These are phyloP conservation scores for Corymbia calophylla DNA, from an alignment of 441 rosid genomes.

Conservation along the genomic window DNA sequence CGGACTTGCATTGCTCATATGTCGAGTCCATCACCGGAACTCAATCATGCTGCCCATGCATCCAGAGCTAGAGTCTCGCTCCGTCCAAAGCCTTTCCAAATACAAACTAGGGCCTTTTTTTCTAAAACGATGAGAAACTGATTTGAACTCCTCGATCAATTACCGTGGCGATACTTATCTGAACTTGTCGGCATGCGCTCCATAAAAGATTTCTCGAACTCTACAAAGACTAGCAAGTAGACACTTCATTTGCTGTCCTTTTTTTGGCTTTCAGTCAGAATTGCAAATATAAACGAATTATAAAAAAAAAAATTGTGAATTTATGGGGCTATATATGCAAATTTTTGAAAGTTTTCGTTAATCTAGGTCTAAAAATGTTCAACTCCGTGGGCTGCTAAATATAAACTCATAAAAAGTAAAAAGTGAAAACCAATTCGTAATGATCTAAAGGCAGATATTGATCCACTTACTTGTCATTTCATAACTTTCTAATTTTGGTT, in stretches of 20 bases:
- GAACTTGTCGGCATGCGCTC: not conserved
- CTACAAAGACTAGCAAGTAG: not conserved
- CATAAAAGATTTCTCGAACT: not conserved
- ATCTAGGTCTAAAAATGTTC: too few relatives aligned
- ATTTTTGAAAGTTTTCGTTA: not conserved
- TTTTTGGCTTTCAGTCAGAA: not conserved
- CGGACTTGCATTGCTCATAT: accelerated
- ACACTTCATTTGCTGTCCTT: not conserved
- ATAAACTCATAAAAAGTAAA: too few relatives aligned
- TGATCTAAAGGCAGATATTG: too few relatives aligned
- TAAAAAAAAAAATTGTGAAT: not conserved
- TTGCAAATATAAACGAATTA: not conserved
- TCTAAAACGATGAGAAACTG: not conserved
- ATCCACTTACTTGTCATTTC: not conserved
- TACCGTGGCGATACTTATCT: not conserved
- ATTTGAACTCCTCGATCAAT: too few relatives aligned
- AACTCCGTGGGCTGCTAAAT: too few relatives aligned
- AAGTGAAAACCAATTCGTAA: not conserved
- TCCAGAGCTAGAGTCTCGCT: not conserved
- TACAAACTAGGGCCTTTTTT: not conserved
- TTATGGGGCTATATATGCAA: not conserved
- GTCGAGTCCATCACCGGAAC: too few relatives aligned
- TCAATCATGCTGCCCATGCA: too few relatives aligned
- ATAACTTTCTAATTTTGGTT: accelerated
- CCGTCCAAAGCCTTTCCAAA: not conserved